Conservation (phyloP, 2,329 filamentous ascomycete genomes). For the Lachnellula occidentalis region DNA sequence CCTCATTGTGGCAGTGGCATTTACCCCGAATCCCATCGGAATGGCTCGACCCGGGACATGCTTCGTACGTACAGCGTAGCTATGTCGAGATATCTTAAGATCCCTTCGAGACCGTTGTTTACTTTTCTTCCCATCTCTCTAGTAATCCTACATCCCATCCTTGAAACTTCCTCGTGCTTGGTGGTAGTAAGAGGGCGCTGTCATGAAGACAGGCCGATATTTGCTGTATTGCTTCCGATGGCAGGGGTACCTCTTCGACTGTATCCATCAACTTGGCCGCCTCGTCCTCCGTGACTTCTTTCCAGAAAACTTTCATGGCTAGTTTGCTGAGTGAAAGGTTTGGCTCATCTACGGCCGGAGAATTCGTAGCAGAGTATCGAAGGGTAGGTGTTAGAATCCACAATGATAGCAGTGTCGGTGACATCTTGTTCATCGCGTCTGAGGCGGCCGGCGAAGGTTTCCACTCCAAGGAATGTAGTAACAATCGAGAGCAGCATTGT, state of each 20-base stretch:
- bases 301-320: slow-evolving; percentile 29
- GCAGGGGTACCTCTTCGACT: slow-evolving; percentile 54
- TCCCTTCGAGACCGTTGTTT: not conserved
- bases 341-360: not conserved
- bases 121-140: slow-evolving; percentile 41
- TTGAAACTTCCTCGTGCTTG: slow-evolving; percentile 50
- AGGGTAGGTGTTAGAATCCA: slow-evolving; percentile 11
- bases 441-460: not conserved
- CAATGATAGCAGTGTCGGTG: not conserved
- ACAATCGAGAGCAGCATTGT: slow-evolving; percentile 15
- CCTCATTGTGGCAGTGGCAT: not conserved
- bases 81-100: not conserved
- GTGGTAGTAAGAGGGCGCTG: slow-evolving; percentile 50
- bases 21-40: not conserved
- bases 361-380: slow-evolving; percentile 5
- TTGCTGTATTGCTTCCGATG: slow-evolving; percentile 42
- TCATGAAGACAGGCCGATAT: slow-evolving; percentile 40
- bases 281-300: slow-evolving; percentile 6
- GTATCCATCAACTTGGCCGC: slow-evolving; percentile 15
- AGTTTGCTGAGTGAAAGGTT: slow-evolving; percentile 5
- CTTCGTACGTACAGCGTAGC: not conserved
- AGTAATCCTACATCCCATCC: slow-evolving; percentile 65
- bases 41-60: not conserved
- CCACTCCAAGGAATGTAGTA: slow-evolving; percentile 13
- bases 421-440: not conserved